Base-by-base conservation (phyloP, 2,329 filamentous ascomycete genomes). In the Fusarium anthophilum region DNA sequence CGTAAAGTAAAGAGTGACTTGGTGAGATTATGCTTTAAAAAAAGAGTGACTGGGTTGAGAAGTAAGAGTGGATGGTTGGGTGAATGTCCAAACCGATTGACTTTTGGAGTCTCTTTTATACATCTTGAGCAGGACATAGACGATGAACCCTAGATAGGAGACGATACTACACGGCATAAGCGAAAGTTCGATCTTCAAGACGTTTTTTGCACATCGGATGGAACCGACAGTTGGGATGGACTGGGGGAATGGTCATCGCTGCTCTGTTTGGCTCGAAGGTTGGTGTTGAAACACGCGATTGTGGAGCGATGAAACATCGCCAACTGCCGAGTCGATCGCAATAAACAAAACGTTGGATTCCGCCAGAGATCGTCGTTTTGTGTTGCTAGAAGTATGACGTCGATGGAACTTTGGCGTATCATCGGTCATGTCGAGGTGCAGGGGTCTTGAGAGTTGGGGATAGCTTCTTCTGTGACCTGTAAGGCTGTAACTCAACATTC, bases 251-350 rank as follows among this genome's bases (percentile, higher is more conserved):
- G 28, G 24, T 15, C 32, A 48, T 51, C 41, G 45, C 38, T 35
- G 11, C 39, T 63, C 6, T 17, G 32, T 35, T 43, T 39, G 35
- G 38, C 32, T 61, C 6, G 13, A 24, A 14, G 17, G 22, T 45
- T 30, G 26, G 43, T 44, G 20, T 59, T 43, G 67, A 66, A 70
- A 59, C 59, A 54, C 41, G 35, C 32, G 15, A 28, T 20, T 13
- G 43, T 48, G 30, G 41, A 32, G 26, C 54, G 41, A 66, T 41
- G 56, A 54, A 70, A 70, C 66, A n/a, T 38, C 24, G 22, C 18
- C 18, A 59, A 70, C 35, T 70, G 26, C 59, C 67, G 67, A 53
- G 67, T 20, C 53, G 67, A 66, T 70, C 66, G 35, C 53, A 70
- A 70, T 70, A 66, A 50, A 48, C 32, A n/a, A 26, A 53, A 28